Conservation (phyloP, 495 filamentous ascomycete genomes). For the Penicillium lagena region DNA sequence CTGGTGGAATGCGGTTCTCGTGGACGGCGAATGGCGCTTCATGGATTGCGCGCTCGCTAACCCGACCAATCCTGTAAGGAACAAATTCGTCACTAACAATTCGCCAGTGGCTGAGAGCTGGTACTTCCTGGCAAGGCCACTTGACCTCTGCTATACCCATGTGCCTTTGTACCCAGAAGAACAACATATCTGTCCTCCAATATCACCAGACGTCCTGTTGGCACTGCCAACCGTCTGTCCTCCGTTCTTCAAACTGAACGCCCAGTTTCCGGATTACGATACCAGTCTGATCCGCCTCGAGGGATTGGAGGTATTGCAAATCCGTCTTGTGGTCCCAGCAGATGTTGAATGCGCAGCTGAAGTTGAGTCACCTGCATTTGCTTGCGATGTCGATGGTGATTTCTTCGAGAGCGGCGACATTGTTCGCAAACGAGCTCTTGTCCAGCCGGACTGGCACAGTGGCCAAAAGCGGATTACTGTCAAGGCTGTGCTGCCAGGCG, state of each 20-base stretch:
- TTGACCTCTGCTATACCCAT: constrained; percentile 91
- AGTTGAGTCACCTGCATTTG: constrained; percentile 75
- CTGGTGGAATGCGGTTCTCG: constrained; percentile 95
- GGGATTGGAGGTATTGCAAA: constrained; percentile 83
- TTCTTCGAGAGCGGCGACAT: constrained; percentile 88
- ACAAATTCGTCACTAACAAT: constrained; percentile 64
- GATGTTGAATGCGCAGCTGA: constrained; percentile 94
- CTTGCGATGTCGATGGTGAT: constrained; percentile 81
- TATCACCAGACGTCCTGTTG: constrained; percentile 75
- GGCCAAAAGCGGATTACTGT: constrained; percentile 86
- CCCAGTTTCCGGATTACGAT: constrained; percentile 82
- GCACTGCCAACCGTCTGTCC: constrained; percentile 81
- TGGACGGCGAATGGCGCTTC: constrained; percentile 93
- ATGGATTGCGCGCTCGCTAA: constrained; percentile 92
- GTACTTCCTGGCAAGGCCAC: constrained; percentile 85
- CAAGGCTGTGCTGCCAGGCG: constrained; percentile 83
- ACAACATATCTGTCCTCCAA: constrained; percentile 87
- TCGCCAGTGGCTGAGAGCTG: constrained; percentile 70
- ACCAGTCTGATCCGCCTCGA: constrained; percentile 83
- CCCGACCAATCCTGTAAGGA: constrained; percentile 78
- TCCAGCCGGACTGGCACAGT: constrained; percentile 85
- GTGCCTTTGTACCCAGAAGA: constrained; percentile 77
- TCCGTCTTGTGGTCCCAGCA: constrained; percentile 77
- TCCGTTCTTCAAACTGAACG: constrained; percentile 73
- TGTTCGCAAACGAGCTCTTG: constrained; percentile 76